Evolutionary conservation across 2,329 filamentous ascomycete species (phyloP), one percentile per base, ranked within the genome.

Genomic region (Fusarium sp.): DNA sequence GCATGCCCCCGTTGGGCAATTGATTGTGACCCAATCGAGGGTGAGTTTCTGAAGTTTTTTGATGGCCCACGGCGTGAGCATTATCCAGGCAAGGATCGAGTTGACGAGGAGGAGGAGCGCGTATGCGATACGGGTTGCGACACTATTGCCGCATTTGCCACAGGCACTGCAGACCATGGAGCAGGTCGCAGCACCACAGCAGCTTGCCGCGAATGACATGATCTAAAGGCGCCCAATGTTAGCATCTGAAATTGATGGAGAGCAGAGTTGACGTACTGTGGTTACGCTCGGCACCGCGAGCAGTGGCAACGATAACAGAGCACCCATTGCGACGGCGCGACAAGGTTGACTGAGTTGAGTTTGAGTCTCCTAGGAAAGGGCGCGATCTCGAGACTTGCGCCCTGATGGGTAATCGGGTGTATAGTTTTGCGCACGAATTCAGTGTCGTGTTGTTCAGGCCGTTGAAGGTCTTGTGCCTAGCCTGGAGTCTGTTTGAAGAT

Each of bases 51-150:
- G 92, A 7, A 99, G 88, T 83, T 98, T 98, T 80, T 98, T 94
- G 81, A 99, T 94, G 37, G 97, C 97, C 97, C 97, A 99, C 63
- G 95, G 94, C 25, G 97, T 99, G 85, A 99, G 95, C 95, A 98
- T 98, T 78, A 99, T 94, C 97, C 97, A 99, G 39, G 97, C 96
- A 61, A 98, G 83, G 75, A 98, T 98, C 68, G 96, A 98, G 88
- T 99, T 99, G 84, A 98, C 86, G 76, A 99, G 92, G 65, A 99
- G 93, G 73, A 99, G 93, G 80, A 98, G 91, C 74, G 97, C 95
- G 83, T 98, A 98, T 80, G 94, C 96, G 85, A 98, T 97, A 87
- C 97, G 94, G 77, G 97, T 99, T 66, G 95, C 95, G 85, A 98
- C 95, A 85, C 95, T 97, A 77, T 98, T 98, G 78, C 95, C 94